A percentile compares a stretch with the other conserved stretches of the same genome.
phyloP scores from a whole-genome alignment of 1,139 yeast species.

The Citeromyces hawaiiensis region DNA sequence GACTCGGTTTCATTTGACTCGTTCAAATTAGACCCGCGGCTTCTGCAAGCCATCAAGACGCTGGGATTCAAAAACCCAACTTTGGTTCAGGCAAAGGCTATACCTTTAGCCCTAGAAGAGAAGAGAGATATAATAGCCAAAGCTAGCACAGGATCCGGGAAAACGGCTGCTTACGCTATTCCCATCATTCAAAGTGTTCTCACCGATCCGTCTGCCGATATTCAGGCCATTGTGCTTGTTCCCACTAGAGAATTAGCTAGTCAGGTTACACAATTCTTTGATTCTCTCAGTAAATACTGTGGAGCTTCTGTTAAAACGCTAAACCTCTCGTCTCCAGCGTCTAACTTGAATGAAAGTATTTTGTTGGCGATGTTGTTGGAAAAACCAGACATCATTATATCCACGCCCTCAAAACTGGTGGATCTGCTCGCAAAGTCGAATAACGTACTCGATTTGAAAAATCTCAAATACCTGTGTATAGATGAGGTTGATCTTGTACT shows the following conservation, averaged over 20 bases:
- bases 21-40: conserved; percentile 65
- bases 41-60: conserved; percentile 72
- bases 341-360: conserved; percentile 50
- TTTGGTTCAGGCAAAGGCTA: conserved; percentile 84
- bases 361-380: conserved; percentile 56
- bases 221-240: conserved; percentile 83
- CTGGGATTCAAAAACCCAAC: conserved; percentile 70
- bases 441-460: conserved; percentile 24
- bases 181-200: conserved; percentile 87
- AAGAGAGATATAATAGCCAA: conserved; percentile 77
- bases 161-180: conserved; percentile 77
- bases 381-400: conserved; percentile 67
- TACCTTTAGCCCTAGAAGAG: conserved; percentile 79
- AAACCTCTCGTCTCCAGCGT: conserved; percentile 52
- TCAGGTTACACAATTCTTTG: conserved; percentile 67
- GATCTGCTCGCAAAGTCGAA: conserved; percentile 38
- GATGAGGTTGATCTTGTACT: conserved; percentile 93
- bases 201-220: conserved; percentile 80
- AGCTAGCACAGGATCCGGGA: conserved; percentile 80
- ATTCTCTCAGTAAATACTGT: conserved; percentile 57
- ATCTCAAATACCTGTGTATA: conserved; percentile 61
- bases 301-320: conserved; percentile 52
- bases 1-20: conserved; percentile 60
- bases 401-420: conserved; percentile 79
- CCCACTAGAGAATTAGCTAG: conserved; percentile 97